Evolutionary conservation across 1,139 yeast species (phyloP).

Genomic region (Geotrichum australiense): DNA sequence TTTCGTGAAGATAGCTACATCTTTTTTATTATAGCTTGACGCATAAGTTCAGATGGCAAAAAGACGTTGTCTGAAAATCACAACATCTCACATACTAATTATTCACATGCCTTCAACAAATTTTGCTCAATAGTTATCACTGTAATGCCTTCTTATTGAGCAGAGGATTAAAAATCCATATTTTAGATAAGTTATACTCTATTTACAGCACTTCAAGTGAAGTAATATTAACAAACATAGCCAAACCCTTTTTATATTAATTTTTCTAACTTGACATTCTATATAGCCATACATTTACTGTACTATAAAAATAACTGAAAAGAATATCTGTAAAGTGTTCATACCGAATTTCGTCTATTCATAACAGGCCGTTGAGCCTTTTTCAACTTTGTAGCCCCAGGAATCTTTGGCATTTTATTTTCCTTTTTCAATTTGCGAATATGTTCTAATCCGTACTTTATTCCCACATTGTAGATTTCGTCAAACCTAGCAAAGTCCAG

Average conservation of each 20-base stretch:
- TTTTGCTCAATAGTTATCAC: no score
- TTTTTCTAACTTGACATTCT: constrained; percentile 5
- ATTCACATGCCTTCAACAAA: no score
- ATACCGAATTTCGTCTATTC: constrained; percentile 8
- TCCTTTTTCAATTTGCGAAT: constrained; percentile 48
- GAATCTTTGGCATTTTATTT: constrained; percentile 55
- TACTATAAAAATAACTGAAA: neutral
- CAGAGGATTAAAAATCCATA: no score
- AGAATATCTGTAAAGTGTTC: neutral
- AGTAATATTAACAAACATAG: neutral
- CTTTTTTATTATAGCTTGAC: no score
- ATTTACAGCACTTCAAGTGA: no score
- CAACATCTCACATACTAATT: no score
- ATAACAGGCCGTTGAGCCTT: neutral
- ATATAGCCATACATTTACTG: neutral
- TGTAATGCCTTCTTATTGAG: no score
- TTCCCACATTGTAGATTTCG: constrained; percentile 79
- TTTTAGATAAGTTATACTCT: no score
- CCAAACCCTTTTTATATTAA: constrained; percentile 1
- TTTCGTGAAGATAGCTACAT: no score
- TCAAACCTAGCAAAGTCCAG: constrained; percentile 89
- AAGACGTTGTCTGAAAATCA: no score
- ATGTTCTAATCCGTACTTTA: constrained; percentile 60
- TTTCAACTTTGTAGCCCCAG: constrained; percentile 39
- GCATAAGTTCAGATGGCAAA: no score